These are phyloP conservation scores for Rhynchosporium agropyri DNA, from an alignment of 2,329 filamentous ascomycete species.

Conservation along the genomic window DNA sequence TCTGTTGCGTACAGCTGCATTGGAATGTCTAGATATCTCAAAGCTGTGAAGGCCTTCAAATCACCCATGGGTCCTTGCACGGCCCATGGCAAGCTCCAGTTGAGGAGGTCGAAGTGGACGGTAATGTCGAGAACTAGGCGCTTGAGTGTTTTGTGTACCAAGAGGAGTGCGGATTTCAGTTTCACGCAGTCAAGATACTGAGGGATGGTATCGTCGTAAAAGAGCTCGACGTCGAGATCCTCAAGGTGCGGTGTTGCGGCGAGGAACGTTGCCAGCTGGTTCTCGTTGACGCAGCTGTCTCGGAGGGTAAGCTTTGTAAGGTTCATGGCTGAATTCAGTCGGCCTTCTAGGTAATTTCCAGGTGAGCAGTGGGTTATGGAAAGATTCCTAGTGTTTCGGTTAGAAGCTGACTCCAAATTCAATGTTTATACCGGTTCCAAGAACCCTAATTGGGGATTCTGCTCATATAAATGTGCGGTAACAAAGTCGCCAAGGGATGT, in stretches of 20 bases:
- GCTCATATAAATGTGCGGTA: neutral
- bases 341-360: neutral
- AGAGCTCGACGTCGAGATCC: slow-evolving; percentile 20
- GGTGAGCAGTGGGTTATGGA: slow-evolving; percentile 6
- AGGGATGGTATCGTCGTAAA: slow-evolving; percentile 9
- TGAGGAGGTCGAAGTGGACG: neutral
- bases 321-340: neutral
- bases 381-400: neutral
- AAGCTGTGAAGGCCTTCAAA: slow-evolving; percentile 20
- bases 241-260: slow-evolving; percentile 19
- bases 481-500: neutral
- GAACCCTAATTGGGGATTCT: neutral
- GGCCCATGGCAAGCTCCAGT: slow-evolving; percentile 10
- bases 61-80: slow-evolving; percentile 5
- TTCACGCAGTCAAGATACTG: slow-evolving; percentile 14
- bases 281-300: slow-evolving; percentile 16
- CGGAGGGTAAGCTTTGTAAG: slow-evolving; percentile 16
- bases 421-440: neutral
- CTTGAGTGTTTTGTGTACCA: slow-evolving; percentile 5
- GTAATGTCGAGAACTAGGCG: slow-evolving; percentile 3
- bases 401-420: neutral
- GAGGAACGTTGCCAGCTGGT: slow-evolving; percentile 4
- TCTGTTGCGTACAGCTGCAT: neutral
- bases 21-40: slow-evolving; percentile 19
- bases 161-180: neutral